Conservation (phyloP, 768 basidiomycete species). For the Boletus rex-veris region DNA sequence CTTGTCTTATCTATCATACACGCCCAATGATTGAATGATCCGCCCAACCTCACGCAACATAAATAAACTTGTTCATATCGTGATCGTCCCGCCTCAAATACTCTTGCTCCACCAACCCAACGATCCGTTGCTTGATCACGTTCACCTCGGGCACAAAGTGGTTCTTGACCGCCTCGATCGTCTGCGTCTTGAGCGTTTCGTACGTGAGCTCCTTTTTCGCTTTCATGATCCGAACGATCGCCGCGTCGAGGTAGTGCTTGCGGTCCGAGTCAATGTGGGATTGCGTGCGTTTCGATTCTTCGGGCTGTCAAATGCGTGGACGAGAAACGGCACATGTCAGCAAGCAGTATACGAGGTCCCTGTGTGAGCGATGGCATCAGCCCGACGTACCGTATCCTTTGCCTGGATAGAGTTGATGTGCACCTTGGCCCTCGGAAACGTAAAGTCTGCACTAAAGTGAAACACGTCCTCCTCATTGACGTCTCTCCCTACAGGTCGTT, state of each 20-base stretch:
- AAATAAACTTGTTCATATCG: conserved; percentile 69
- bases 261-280: conserved; percentile 84
- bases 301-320: conserved; percentile 46
- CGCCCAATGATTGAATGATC: no score
- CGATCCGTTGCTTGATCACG: conserved; percentile 82
- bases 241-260: conserved; percentile 82
- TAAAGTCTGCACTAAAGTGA: conserved; percentile 77
- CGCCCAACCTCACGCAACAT: conserved; percentile 57
- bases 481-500: conserved; percentile 74
- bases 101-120: conserved; percentile 78
- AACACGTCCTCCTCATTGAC: conserved; percentile 77
- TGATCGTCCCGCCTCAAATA: conserved; percentile 77
- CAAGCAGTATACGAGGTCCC: no score
- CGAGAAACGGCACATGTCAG: background rate
- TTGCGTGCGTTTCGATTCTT: conserved; percentile 83
- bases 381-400: conserved; percentile 72
- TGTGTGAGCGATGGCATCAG: no score
- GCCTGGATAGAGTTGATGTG: conserved; percentile 96
- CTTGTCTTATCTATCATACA: background rate
- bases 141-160: conserved; percentile 85
- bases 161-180: conserved; percentile 81
- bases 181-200: conserved; percentile 75
- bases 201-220: conserved; percentile 79
- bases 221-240: conserved; percentile 97
- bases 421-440: conserved; percentile 71